Conservation (phyloP, 352 stramenopile species). For the Halophytophthora polymorphica region DNA sequence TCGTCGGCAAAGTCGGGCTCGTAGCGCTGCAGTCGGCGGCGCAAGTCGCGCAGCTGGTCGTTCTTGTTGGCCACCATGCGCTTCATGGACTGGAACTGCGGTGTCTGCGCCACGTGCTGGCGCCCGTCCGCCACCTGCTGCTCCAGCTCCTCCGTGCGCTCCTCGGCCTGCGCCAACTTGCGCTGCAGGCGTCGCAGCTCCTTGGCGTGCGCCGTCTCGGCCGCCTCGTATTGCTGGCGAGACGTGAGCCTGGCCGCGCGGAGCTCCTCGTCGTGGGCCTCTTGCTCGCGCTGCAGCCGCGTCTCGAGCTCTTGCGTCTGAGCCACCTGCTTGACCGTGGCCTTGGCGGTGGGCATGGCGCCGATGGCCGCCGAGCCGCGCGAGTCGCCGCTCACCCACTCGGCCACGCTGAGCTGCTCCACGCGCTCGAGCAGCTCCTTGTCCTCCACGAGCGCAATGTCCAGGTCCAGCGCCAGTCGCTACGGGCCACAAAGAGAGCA, state of each 20-base stretch:
- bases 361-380: slow-evolving; percentile 21
- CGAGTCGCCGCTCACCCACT: slow-evolving; percentile 53
- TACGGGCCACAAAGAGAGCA: too few relatives aligned
- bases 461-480: slow-evolving; percentile 62
- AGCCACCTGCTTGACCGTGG: slow-evolving; percentile 10
- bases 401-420: slow-evolving; percentile 68
- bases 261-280: slow-evolving; percentile 63
- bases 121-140: slow-evolving; percentile 51
- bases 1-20: slow-evolving; percentile 59
- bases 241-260: slow-evolving; percentile 45
- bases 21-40: slow-evolving; percentile 68
- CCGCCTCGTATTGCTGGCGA: slow-evolving; percentile 41
- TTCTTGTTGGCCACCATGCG: slow-evolving; percentile 82
- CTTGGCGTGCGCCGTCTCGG: slow-evolving; percentile 47
- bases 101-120: slow-evolving; percentile 71
- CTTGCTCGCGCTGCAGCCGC: slow-evolving; percentile 34
- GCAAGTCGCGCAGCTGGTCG: slow-evolving; percentile 65
- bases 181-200: slow-evolving; percentile 52
- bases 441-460: slow-evolving; percentile 76
- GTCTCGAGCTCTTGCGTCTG: slow-evolving; percentile 25
- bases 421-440: slow-evolving; percentile 70
- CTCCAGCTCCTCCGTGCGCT: slow-evolving; percentile 57
- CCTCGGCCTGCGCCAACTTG: slow-evolving; percentile 50
- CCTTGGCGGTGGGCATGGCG: slow-evolving; percentile 28
- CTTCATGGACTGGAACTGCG: slow-evolving; percentile 86